phyloP scores from a whole-genome alignment of 177 flowering plant genomes.

The Vitis hybrid region DNA sequence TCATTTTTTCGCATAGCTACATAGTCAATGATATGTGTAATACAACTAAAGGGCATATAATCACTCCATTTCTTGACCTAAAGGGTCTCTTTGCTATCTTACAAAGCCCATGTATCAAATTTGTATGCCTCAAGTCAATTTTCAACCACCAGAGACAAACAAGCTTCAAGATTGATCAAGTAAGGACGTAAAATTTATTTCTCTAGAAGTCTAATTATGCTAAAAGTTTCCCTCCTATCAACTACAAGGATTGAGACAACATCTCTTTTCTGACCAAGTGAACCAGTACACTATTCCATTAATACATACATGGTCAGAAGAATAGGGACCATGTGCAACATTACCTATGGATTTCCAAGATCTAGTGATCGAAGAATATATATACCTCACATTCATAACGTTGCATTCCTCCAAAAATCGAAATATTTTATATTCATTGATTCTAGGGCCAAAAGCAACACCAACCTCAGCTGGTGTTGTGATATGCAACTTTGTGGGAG shows the following conservation, averaged over 20 bases:
- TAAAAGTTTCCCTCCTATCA: constrained; percentile 14
- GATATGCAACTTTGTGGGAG: constrained; percentile 15
- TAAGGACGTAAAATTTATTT: not conserved
- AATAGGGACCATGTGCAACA: constrained; percentile 8
- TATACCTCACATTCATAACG: not conserved
- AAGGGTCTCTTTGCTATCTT: no score
- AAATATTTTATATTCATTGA: constrained; percentile 19
- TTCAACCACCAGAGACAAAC: no score
- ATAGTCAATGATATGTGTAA: no score
- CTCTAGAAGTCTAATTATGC: constrained; percentile 3
- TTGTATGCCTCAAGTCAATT: no score
- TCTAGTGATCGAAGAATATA: constrained; percentile 14
- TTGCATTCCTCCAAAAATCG: constrained; percentile 5
- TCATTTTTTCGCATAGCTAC: no score
- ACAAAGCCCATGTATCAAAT: no score
- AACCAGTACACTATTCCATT: constrained; percentile 18
- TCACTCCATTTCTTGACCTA: no score
- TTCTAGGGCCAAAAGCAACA: constrained; percentile 14
- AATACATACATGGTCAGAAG: constrained; percentile 6
- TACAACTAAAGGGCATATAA: no score
- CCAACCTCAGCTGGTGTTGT: not conserved
- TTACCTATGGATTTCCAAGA: constrained; percentile 17
- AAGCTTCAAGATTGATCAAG: no score
- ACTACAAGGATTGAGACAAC: constrained; percentile 12
- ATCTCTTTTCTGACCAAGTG: constrained; percentile 1